Conservation (phyloP, 768 basidiomycete genomes). For the Macrolepiota dolichaula region DNA sequence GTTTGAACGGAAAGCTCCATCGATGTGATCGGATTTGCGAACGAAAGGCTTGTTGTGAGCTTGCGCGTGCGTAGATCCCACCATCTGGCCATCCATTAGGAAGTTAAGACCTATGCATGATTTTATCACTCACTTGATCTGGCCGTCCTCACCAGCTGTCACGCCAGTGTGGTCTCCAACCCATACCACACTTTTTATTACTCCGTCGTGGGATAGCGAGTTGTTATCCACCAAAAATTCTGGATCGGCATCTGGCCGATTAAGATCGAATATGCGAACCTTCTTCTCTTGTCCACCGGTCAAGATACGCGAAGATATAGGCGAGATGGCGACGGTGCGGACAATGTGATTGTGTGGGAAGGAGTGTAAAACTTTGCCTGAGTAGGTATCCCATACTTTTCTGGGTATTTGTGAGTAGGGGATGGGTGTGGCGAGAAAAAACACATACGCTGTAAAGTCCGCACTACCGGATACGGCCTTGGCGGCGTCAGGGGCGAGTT, state of each 20-base stretch:
- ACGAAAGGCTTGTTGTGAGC: constrained; percentile 65
- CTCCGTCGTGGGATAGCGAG: constrained; percentile 77
- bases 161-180: constrained; percentile 85
- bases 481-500: constrained; percentile 82
- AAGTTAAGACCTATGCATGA: constrained; percentile 4
- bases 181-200: constrained; percentile 92
- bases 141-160: constrained; percentile 88
- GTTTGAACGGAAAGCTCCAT: constrained; percentile 90
- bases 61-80: constrained; percentile 89
- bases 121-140: constrained; percentile 65
- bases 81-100: constrained; percentile 57
- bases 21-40: constrained; percentile 81
- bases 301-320: constrained; percentile 63
- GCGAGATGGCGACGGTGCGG: constrained; percentile 87
- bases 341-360: constrained; percentile 99
- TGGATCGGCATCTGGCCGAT: constrained; percentile 82
- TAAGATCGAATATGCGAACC: constrained; percentile 90
- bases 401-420: constrained; percentile 36
- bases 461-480: constrained; percentile 91
- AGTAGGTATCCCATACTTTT: constrained; percentile 95
- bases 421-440: constrained; percentile 9
- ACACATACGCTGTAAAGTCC: constrained; percentile 91
- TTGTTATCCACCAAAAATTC: constrained; percentile 68
- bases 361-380: constrained; percentile 86
- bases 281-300: constrained; percentile 98